Conservation (phyloP, 2,329 filamentous ascomycete genomes). For the Fusarium subtropicale region DNA sequence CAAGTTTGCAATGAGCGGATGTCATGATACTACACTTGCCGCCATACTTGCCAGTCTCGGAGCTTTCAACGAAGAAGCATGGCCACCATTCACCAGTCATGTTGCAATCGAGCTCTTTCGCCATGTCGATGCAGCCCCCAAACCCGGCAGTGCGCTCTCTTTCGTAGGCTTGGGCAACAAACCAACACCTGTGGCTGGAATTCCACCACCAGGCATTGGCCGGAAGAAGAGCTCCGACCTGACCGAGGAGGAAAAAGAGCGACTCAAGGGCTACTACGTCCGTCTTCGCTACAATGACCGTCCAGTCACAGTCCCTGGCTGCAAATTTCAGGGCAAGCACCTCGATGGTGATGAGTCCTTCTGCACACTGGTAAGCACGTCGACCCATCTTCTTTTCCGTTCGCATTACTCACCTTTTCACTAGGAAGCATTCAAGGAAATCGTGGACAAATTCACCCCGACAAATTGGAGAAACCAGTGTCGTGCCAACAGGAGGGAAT, state of each 20-base stretch:
- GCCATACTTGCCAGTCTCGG: conserved; percentile 82
- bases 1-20: conserved; percentile 84
- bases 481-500: conserved; percentile 56
- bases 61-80: conserved; percentile 76
- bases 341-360: conserved; percentile 87
- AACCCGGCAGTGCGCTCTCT: conserved; percentile 42
- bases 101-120: conserved; percentile 92
- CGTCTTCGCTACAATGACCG: conserved; percentile 91
- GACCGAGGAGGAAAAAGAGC: conserved; percentile 65
- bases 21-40: conserved; percentile 93
- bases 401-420: conserved; percentile 2
- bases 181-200: conserved; percentile 40
- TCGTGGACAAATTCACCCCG: conserved; percentile 92
- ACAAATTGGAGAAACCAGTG: conserved; percentile 76
- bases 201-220: conserved; percentile 63
- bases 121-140: conserved; percentile 53
- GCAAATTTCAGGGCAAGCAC: conserved; percentile 80
- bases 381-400: background rate
- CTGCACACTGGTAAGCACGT: conserved; percentile 79
- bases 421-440: conserved; percentile 89
- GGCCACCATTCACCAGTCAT: conserved; percentile 95
- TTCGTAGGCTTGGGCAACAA: conserved; percentile 43
- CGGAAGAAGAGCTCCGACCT: conserved; percentile 70
- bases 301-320: conserved; percentile 84
- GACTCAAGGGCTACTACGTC: conserved; percentile 83